Conservation (phyloP, 2,329 filamentous ascomycete genomes). For the Didymella pomorum region DNA sequence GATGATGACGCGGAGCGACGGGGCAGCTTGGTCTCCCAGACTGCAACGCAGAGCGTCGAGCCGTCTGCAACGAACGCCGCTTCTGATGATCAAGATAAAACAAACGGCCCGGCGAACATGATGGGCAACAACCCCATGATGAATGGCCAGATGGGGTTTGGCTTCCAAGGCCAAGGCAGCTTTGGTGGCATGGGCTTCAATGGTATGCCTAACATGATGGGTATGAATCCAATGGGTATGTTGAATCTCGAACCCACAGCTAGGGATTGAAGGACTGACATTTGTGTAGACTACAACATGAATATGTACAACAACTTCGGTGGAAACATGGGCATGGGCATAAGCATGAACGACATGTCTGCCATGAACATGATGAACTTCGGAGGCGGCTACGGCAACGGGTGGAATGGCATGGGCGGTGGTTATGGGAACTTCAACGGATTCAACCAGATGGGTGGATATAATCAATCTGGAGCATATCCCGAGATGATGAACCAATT, state of each 20-base stretch:
- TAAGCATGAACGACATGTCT: slow-evolving; percentile 82
- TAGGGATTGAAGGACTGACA: slow-evolving; percentile 25
- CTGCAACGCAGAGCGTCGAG: slow-evolving; percentile 28
- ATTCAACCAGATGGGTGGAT: slow-evolving; percentile 61
- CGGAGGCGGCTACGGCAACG: slow-evolving; percentile 70
- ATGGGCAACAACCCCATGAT: slow-evolving; percentile 37
- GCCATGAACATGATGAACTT: slow-evolving; percentile 71
- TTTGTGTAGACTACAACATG: slow-evolving; percentile 62
- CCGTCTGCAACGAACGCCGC: slow-evolving; percentile 28
- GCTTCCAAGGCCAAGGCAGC: slow-evolving; percentile 54
- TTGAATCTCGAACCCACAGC: slow-evolving; percentile 32
- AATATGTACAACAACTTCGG: slow-evolving; percentile 74
- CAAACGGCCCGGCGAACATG: slow-evolving; percentile 28
- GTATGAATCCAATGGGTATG: slow-evolving; percentile 81
- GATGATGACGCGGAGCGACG: slow-evolving; percentile 25
- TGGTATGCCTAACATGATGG: slow-evolving; percentile 58
- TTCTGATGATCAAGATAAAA: slow-evolving; percentile 29
- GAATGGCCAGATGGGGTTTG: slow-evolving; percentile 50
- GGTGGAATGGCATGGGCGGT: slow-evolving; percentile 70
- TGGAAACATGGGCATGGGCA: slow-evolving; percentile 73
- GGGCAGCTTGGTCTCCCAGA: slow-evolving; percentile 30
- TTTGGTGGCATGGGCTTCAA: slow-evolving; percentile 69
- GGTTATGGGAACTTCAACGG: slow-evolving; percentile 71
- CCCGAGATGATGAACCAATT: slow-evolving; percentile 61
- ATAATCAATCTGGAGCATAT: slow-evolving; percentile 61